Base-by-base conservation (phyloP, 129 eudicot species). In the Lactuca saligna region DNA sequence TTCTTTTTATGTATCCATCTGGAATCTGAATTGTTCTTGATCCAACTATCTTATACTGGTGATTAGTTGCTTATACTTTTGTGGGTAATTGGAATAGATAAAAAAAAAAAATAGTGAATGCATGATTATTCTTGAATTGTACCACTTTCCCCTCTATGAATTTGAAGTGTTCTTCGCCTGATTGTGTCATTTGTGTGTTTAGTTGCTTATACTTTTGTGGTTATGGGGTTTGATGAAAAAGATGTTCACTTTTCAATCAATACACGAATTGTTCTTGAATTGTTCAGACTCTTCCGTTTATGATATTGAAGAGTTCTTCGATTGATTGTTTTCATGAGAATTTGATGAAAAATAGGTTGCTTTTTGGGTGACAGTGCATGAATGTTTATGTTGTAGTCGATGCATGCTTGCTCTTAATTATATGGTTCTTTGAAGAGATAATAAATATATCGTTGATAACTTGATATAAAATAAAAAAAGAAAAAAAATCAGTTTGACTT, bases 201-300 rank as follows among this genome's bases (percentile, higher is more conserved):
- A 37, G 7, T 60, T 60, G 46, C 20, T 33, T 14, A 35, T 34
- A 50, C 6, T 50, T 50, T 0, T 50, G 56, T 50, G 56, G 16
- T 14, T 50, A 50, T 12, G 5, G 48, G 48, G 35, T 35, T 14
- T 34, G 39, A 60, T 33, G 14, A 59, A 5, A 34, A 33, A 59
- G 25, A 33, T 34, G 65, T 33, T 49, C 39, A 15, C 61, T 41
- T 69, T 69, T 69, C 3, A 51, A 65, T 69, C 63, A 54, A 68
- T 68, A 54, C 51, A 17, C 20, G 53, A 54, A 54, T 34, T 68
- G 63, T 37, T 68, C 54, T 54, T 68, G 53, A 68, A 17, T 8
- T 37, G 11, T 37, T 16, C 54, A 5, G 4, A 61, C 17, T 15
- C 13, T 14, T 50, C 51, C 29, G 29, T 25, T 25, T 25, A 25